Evolutionary conservation across 164 flowering plant genomes (phyloP).

Genomic region (Piper longum): DNA sequence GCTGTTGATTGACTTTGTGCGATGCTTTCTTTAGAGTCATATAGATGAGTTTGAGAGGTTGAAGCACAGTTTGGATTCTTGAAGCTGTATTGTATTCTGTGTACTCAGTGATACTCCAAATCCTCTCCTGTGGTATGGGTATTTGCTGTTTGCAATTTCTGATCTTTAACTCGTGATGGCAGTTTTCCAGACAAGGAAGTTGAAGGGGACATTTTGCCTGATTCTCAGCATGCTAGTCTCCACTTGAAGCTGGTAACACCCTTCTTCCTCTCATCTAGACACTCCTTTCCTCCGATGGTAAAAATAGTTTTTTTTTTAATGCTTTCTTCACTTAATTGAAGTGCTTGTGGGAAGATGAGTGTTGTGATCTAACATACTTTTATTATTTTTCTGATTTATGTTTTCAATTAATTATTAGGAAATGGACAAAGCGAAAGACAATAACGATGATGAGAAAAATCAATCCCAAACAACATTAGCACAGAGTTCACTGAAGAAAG

Average conservation of each 20-base stretch:
- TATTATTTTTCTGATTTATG: neutral
- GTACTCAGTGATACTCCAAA: neutral
- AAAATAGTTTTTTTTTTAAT: neutral
- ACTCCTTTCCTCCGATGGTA: neutral
- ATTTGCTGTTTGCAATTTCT: constrained; percentile 1
- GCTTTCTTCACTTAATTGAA: neutral
- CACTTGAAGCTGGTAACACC: constrained; percentile 18
- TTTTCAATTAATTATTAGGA: constrained; percentile 24
- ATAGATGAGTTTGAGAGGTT: constrained; percentile 1
- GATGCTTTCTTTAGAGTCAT: neutral
- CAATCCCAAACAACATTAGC: constrained; percentile 24
- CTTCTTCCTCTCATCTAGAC: neutral
- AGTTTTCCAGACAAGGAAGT: constrained; percentile 26
- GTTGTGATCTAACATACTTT: neutral
- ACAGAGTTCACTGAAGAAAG: constrained; percentile 57
- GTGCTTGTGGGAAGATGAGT: neutral
- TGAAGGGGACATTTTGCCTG: constrained; percentile 11
- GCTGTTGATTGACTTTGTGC: neutral
- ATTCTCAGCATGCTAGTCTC: constrained; percentile 12
- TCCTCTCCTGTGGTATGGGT: neutral
- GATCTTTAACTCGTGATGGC: constrained; percentile 9
- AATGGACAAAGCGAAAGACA: constrained; percentile 17
- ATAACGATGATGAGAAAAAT: constrained; percentile 19
- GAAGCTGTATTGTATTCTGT: neutral
- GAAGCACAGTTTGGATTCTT: neutral